phyloP scores from a whole-genome alignment of 176 grass and related monocot species.

The Poa annua region DNA sequence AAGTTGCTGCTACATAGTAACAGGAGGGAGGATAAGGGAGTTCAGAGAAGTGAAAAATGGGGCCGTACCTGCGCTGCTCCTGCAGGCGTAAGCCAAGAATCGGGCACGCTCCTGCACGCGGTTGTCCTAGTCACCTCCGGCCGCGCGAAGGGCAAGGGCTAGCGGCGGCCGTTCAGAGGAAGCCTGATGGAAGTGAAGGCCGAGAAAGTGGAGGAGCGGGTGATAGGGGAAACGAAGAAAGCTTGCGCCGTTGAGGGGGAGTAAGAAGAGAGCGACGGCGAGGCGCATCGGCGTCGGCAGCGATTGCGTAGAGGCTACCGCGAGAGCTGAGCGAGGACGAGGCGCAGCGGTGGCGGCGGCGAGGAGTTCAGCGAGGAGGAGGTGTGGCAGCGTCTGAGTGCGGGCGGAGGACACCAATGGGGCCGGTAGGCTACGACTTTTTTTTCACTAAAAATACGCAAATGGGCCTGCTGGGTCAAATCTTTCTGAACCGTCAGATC shows the following conservation, averaged over 20 bases:
- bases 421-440: no score
- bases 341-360: no score
- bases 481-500: no score
- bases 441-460: no score
- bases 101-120: slow-evolving; percentile 72
- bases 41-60: neutral
- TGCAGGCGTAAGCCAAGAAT: slow-evolving; percentile 57
- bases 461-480: no score
- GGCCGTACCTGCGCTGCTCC: slow-evolving; percentile 58
- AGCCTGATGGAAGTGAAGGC: neutral
- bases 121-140: slow-evolving; percentile 33
- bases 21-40: neutral
- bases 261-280: neutral
- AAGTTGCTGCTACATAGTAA: neutral
- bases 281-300: no score
- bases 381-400: no score
- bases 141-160: slow-evolving; percentile 1
- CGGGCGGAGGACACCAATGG: no score
- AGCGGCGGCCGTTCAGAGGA: neutral
- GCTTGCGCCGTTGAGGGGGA: neutral
- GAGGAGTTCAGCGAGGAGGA: no score
- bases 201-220: neutral
- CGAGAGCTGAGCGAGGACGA: no score
- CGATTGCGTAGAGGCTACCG: no score
- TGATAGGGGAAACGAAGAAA: neutral